Conservation (phyloP, 2,329 filamentous ascomycete species). For the Huntiella bhutanensis region DNA sequence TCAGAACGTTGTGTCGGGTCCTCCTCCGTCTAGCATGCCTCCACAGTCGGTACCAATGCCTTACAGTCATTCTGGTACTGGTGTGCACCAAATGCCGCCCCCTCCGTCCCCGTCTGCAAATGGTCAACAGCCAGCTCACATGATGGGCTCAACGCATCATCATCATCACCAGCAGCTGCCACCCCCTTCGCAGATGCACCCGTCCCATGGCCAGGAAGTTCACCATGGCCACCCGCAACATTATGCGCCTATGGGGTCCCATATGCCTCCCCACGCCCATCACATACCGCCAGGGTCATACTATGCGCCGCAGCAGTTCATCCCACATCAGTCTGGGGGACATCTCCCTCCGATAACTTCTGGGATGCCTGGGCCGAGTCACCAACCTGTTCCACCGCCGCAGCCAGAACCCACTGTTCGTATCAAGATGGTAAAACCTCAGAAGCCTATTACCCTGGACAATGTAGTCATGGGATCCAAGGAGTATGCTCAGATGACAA, state of each 20-base stretch:
- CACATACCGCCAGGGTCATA: not conserved
- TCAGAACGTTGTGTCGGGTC: not conserved
- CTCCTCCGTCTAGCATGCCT: not conserved
- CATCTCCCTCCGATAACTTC: not conserved
- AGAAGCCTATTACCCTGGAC: conserved; percentile 10
- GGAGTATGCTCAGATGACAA: conserved; percentile 42
- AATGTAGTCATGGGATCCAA: conserved; percentile 19
- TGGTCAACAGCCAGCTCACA: not conserved
- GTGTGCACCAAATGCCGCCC: not conserved
- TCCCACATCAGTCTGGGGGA: conserved; percentile 1
- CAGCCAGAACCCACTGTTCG: conserved; percentile 3
- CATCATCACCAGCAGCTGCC: not conserved
- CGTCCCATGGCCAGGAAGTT: too few species aligned
- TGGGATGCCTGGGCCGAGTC: not conserved
- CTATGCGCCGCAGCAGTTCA: conserved; percentile 3
- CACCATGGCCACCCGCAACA: not conserved
- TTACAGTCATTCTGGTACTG: not conserved
- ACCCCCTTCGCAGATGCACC: not conserved
- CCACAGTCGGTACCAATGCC: not conserved
- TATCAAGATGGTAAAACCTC: conserved; percentile 11
- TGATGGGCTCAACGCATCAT: not conserved
- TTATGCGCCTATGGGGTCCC: not conserved
- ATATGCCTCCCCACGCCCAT: not conserved
- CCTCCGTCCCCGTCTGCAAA: not conserved
- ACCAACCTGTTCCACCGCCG: not conserved